Conservation (phyloP, 2,329 filamentous ascomycete genomes). For the Dryadomyces quercivorus region DNA sequence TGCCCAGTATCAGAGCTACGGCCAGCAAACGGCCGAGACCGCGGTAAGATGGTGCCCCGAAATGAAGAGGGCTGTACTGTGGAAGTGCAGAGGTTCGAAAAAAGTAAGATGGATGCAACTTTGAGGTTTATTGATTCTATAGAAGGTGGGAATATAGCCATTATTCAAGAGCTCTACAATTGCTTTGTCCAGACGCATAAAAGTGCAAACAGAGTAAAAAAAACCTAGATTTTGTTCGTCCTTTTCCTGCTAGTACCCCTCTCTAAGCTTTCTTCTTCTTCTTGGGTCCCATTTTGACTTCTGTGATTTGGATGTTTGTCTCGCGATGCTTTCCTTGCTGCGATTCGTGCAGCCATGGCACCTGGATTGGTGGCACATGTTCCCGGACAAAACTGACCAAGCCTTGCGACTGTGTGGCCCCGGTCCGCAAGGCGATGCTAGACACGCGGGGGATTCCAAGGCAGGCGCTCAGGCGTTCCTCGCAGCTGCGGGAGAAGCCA, state of each 20-base stretch:
- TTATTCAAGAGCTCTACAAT: not conserved
- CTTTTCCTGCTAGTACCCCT: not conserved
- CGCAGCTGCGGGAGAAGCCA: conserved; percentile 47
- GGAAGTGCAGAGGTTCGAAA: no score
- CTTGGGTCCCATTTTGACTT: conserved; percentile 26
- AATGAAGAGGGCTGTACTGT: no score
- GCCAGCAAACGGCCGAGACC: no score
- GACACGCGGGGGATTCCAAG: conserved; percentile 53
- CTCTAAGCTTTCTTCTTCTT: conserved; percentile 16
- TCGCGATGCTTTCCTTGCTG: conserved; percentile 25
- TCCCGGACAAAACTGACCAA: conserved; percentile 43
- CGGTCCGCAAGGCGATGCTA: conserved; percentile 45
- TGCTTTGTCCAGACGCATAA: not conserved
- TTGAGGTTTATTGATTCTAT: no score
- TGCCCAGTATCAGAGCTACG: no score
- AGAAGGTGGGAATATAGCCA: no score
- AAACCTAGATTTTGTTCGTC: no score
- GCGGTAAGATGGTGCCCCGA: no score
- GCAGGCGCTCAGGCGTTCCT: conserved; percentile 41
- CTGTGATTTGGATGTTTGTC: conserved; percentile 34
- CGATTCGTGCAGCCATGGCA: conserved; percentile 43
- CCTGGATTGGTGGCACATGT: conserved; percentile 37
- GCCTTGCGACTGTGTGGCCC: conserved; percentile 42
- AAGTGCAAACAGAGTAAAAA: not conserved
- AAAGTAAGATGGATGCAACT: no score